Evolutionary conservation across 495 filamentous ascomycete genomes (phyloP).

Genomic region (Penicillium pulvis): DNA sequence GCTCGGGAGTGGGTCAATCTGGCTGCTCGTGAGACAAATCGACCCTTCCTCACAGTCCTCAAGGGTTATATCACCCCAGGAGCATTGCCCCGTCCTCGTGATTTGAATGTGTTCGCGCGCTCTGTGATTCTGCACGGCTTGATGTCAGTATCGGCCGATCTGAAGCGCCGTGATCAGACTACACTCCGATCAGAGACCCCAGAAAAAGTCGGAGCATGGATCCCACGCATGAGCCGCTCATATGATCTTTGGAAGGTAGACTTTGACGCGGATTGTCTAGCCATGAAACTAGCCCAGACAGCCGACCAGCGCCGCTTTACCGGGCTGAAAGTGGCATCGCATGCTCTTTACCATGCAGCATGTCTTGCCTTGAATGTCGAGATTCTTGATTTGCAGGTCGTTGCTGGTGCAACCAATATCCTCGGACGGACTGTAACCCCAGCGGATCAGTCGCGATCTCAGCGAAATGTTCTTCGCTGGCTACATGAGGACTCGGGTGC

Average conservation of each 20-base stretch:
- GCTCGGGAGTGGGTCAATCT: slow-evolving; percentile 48
- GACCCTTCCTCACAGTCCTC: slow-evolving; percentile 47
- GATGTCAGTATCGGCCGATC: slow-evolving; percentile 58
- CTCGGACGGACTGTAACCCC: slow-evolving; percentile 48
- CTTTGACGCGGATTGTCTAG: slow-evolving; percentile 49
- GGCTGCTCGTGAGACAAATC: slow-evolving; percentile 28
- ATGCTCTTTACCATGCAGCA: slow-evolving; percentile 53
- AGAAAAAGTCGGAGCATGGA: slow-evolving; percentile 48
- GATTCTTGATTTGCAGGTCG: slow-evolving; percentile 58
- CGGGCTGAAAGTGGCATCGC: slow-evolving; percentile 40
- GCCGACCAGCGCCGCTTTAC: slow-evolving; percentile 39
- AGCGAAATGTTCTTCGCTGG: slow-evolving; percentile 46
- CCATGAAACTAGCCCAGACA: slow-evolving; percentile 34
- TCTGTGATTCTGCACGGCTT: slow-evolving; percentile 54
- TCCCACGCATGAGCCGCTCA: slow-evolving; percentile 46
- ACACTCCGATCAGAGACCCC: slow-evolving; percentile 42
- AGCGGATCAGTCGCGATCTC: slow-evolving; percentile 48
- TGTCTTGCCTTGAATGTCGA: slow-evolving; percentile 53
- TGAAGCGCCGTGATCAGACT: slow-evolving; percentile 58
- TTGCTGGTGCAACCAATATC: slow-evolving; percentile 54
- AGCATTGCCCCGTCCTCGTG: slow-evolving; percentile 28
- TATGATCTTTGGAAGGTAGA: slow-evolving; percentile 58
- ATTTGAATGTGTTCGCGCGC: slow-evolving; percentile 50
- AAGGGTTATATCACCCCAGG: slow-evolving; percentile 54
- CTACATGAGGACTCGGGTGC: slow-evolving; percentile 27